These are phyloP conservation scores for Nigrograna mackinnonii DNA, from an alignment of 2,329 filamentous ascomycete genomes.

Conservation along the genomic window DNA sequence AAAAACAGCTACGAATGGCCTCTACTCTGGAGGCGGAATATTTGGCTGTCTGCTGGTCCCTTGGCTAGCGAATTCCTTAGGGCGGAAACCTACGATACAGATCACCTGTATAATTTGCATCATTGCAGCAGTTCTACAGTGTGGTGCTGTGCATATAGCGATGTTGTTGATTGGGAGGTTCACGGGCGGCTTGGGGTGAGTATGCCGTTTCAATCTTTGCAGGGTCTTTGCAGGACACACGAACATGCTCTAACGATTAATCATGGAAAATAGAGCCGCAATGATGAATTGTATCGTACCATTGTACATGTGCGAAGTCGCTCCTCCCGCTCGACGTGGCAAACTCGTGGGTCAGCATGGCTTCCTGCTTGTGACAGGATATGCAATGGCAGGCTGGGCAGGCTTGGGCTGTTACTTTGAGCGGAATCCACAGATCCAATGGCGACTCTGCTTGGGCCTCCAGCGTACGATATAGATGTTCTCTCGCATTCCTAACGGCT, in stretches of 20 bases:
- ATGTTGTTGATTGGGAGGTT: too few species aligned
- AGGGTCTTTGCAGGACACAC: too few species aligned
- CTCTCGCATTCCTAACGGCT: too few species aligned
- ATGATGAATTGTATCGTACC: neutral
- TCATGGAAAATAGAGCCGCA: too few species aligned
- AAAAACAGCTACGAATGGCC: slow-evolving; percentile 4
- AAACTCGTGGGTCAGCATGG: neutral
- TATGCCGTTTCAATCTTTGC: too few species aligned
- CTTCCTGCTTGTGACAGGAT: neutral
- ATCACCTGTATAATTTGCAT: neutral
- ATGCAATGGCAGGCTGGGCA: neutral
- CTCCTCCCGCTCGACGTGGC: neutral
- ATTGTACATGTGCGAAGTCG: neutral
- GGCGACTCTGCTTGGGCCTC: neutral
- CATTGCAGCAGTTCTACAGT: slow-evolving; percentile 1
- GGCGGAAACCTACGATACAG: slow-evolving; percentile 1
- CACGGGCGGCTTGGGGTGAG: too few species aligned
- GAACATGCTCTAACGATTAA: too few species aligned
- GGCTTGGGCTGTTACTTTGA: neutral
- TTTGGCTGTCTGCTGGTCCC: slow-evolving; percentile 4
- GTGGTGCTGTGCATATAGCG: neutral
- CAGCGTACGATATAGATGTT: too few species aligned
- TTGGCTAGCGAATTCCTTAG: slow-evolving; percentile 1
- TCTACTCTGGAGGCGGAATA: slow-evolving; percentile 3
- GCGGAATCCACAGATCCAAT: neutral